phyloP scores from a whole-genome alignment of 352 stramenopile genomes.

The Phytophthora tentaculata region DNA sequence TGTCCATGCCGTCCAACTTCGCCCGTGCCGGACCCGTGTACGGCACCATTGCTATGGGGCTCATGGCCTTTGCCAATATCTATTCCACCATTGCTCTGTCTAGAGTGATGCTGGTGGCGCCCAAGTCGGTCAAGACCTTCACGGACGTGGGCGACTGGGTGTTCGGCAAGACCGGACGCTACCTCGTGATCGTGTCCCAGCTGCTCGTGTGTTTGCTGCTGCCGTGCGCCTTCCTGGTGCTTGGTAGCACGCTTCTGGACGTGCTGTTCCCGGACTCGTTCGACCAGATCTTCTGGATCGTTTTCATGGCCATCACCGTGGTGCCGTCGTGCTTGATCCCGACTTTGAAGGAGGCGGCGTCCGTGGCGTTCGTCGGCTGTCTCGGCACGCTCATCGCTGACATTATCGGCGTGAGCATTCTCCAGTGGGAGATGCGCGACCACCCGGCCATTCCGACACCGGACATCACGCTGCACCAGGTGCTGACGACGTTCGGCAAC shows the following conservation, averaged over 20 bases:
- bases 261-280: slow-evolving; percentile 62
- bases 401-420: slow-evolving; percentile 38
- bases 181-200: slow-evolving; percentile 47
- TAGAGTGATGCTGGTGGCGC: slow-evolving; percentile 51
- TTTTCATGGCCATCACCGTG: slow-evolving; percentile 44
- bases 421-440: slow-evolving; percentile 41
- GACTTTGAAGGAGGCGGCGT: slow-evolving; percentile 35
- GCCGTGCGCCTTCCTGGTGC: slow-evolving; percentile 57
- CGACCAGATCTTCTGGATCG: slow-evolving; percentile 44
- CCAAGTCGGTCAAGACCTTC: slow-evolving; percentile 50
- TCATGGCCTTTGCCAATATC: slow-evolving; percentile 74
- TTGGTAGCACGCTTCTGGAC: slow-evolving; percentile 53
- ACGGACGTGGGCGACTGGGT: slow-evolving; percentile 51
- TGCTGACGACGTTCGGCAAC: slow-evolving; percentile 42
- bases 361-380: slow-evolving; percentile 36
- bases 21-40: slow-evolving; percentile 53
- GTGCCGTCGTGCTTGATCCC: slow-evolving; percentile 41
- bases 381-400: slow-evolving; percentile 42
- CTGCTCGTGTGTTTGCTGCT: slow-evolving; percentile 54
- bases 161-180: slow-evolving; percentile 47
- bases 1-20: slow-evolving; percentile 73
- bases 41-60: slow-evolving; percentile 52
- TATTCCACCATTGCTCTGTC: slow-evolving; percentile 56
- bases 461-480: slow-evolving; percentile 42
- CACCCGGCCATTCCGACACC: slow-evolving; percentile 30